Evolutionary conservation across 768 basidiomycete genomes (phyloP).

Genomic region (Coprinellus micaceus): DNA sequence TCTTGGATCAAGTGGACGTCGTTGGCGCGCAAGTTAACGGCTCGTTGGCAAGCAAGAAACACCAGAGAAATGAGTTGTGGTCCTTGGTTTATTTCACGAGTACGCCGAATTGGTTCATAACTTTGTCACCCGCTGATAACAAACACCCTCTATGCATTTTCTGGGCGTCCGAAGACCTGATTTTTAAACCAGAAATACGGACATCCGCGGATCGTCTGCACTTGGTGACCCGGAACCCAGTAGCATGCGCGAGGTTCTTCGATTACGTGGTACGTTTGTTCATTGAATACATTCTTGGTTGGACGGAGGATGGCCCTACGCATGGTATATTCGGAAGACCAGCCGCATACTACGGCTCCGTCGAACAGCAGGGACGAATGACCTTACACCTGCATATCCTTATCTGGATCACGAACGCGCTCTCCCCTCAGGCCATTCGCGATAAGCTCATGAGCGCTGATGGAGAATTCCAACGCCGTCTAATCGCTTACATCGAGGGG

Average conservation of each 20-base stretch:
- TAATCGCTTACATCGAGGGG: constrained; percentile 24
- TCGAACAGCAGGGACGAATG: constrained; percentile 29
- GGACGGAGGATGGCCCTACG: not conserved
- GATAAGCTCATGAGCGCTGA: constrained; percentile 20
- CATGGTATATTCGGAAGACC: not conserved
- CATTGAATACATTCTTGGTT: not conserved
- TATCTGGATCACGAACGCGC: constrained; percentile 25
- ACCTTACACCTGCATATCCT: constrained; percentile 30
- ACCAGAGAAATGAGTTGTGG: not conserved
- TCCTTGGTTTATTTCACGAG: not conserved
- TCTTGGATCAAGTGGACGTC: constrained; percentile 1
- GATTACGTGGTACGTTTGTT: not conserved
- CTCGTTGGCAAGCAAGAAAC: not conserved
- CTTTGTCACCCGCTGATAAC: not conserved
- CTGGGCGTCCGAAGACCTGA: not conserved
- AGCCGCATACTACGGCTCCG: constrained; percentile 26
- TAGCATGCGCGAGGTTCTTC: not conserved
- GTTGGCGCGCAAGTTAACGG: constrained; percentile 3
- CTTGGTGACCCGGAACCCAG: not conserved
- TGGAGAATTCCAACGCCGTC: constrained; percentile 15
- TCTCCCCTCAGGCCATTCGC: constrained; percentile 30
- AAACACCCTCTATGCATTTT: not conserved
- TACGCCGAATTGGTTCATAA: constrained; percentile 2
- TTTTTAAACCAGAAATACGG: not conserved
- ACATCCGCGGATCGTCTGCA: not conserved